A percentile compares a stretch with the other conserved stretches of the same genome.
phyloP scores from a whole-genome alignment of 2,329 filamentous ascomycete genomes.

The Sordariomycetes sp. region DNA sequence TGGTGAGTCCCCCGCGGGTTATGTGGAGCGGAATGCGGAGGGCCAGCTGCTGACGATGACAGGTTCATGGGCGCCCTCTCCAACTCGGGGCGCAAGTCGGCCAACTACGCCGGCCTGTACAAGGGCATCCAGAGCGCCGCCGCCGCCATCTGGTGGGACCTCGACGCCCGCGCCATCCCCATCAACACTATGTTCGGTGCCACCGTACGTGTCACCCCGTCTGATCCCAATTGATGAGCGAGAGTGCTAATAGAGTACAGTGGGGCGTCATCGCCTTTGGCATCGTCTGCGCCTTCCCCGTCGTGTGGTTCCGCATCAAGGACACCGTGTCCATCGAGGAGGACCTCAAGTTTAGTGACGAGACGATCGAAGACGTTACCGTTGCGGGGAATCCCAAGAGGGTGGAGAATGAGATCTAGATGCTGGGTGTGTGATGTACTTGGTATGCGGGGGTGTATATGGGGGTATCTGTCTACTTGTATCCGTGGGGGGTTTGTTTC shows the following conservation, averaged over 20 bases:
- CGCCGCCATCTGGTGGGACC: conserved; percentile 59
- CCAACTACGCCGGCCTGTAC: conserved; percentile 86
- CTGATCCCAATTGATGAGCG: neutral
- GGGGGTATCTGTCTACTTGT: neutral
- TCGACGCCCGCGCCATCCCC: conserved; percentile 48
- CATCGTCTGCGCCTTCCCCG: conserved; percentile 62
- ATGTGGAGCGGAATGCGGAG: neutral
- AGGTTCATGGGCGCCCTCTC: conserved; percentile 87
- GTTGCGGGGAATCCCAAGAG: conserved; percentile 8
- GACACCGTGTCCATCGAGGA: conserved; percentile 73
- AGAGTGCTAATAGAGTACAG: conserved; percentile 9
- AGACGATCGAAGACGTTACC: conserved; percentile 60
- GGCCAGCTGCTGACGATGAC: conserved; percentile 14
- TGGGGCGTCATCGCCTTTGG: conserved; percentile 69
- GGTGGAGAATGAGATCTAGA: neutral
- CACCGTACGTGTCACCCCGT: conserved; percentile 17
- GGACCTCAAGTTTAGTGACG: conserved; percentile 74
- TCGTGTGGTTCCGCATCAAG: conserved; percentile 67
- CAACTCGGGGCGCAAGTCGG: conserved; percentile 83
- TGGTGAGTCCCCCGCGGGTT: conserved; percentile 51
- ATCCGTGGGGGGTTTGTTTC: neutral
- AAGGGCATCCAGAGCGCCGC: conserved; percentile 79
- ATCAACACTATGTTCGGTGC: conserved; percentile 61
- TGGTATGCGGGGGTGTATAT: neutral
- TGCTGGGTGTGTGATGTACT: neutral